Conservation (phyloP, 345 rosid species). For the Xanthoceras sorbifolium region DNA sequence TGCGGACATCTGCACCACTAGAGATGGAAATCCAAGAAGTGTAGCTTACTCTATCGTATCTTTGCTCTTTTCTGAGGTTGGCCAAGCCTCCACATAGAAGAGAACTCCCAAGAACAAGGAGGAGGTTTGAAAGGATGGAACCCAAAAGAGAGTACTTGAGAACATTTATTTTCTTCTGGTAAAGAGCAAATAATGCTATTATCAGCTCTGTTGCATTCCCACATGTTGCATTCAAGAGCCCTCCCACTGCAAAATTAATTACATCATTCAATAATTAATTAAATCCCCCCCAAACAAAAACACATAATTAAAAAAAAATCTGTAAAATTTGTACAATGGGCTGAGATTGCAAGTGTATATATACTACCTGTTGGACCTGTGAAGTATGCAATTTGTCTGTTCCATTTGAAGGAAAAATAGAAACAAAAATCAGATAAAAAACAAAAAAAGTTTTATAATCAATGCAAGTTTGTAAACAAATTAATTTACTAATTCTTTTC, state of each 20-base stretch:
- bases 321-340: not conserved
- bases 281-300: not conserved
- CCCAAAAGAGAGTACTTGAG: constrained; percentile 85
- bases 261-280: not conserved
- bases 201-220: constrained; percentile 95
- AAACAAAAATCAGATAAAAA: constrained; percentile 5
- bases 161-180: constrained; percentile 65
- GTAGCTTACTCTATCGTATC: constrained; percentile 66
- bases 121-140: constrained; percentile 87
- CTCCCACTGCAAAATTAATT: constrained; percentile 66
- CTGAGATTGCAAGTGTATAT: not conserved
- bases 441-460: not conserved
- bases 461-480: not conserved
- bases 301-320: no score
- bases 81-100: constrained; percentile 85
- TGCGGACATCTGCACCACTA: no score
- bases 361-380: constrained; percentile 91
- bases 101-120: constrained; percentile 83
- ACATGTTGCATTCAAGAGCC: constrained; percentile 90
- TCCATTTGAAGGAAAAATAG: not conserved
- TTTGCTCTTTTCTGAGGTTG: constrained; percentile 72
- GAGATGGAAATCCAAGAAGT: not conserved
- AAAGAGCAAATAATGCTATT: constrained; percentile 83
- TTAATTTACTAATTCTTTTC: not conserved
- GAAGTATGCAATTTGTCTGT: constrained; percentile 87